Conservation (phyloP, 2,329 filamentous ascomycete species). For the Chaetoscypha palmicola region DNA sequence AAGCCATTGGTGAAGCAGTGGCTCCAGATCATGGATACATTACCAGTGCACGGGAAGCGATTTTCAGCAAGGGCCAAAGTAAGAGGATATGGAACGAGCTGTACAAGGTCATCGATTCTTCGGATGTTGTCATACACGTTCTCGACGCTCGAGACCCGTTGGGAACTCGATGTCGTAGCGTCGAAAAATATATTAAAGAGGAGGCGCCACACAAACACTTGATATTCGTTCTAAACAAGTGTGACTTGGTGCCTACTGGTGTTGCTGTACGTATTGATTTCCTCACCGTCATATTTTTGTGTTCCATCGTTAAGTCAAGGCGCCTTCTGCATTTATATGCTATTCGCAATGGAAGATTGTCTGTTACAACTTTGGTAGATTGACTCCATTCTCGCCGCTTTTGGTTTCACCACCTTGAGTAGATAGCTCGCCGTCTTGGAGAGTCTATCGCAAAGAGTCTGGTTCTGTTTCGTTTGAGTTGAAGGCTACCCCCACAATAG, state of each 20-base stretch:
- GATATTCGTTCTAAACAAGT: conserved; percentile 84
- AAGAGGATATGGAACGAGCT: conserved; percentile 97
- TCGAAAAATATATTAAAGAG: conserved; percentile 88
- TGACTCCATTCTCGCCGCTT: conserved; percentile 60
- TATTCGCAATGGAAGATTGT: conserved; percentile 66
- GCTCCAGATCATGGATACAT: conserved; percentile 39
- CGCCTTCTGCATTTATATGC: conserved; percentile 56
- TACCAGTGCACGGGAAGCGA: conserved; percentile 67
- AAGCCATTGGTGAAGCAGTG: conserved; percentile 38
- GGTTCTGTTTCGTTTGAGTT: conserved; percentile 94
- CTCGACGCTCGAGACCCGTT: conserved; percentile 83
- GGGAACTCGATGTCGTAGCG: conserved; percentile 80
- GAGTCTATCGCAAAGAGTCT: conserved; percentile 56
- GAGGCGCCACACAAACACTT: conserved; percentile 96
- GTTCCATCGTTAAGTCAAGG: conserved; percentile 77
- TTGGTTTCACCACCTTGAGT: conserved; percentile 57
- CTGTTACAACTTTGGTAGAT: conserved; percentile 99
- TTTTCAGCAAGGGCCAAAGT: conserved; percentile 91
- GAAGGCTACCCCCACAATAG: conserved; percentile 69
- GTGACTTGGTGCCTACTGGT: conserved; percentile 83
- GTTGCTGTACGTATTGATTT: conserved; percentile 74
- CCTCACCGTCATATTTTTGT: conserved; percentile 10
- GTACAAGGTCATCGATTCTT: conserved; percentile 91
- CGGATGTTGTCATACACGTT: conserved; percentile 93
- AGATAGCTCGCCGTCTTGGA: conserved; percentile 85